Percentiles rank a stretch among this genome's conserved stretches.
Conservation (phyloP, 148 eudicot genomes). For the Vaccinium vitisidaea region DNA sequence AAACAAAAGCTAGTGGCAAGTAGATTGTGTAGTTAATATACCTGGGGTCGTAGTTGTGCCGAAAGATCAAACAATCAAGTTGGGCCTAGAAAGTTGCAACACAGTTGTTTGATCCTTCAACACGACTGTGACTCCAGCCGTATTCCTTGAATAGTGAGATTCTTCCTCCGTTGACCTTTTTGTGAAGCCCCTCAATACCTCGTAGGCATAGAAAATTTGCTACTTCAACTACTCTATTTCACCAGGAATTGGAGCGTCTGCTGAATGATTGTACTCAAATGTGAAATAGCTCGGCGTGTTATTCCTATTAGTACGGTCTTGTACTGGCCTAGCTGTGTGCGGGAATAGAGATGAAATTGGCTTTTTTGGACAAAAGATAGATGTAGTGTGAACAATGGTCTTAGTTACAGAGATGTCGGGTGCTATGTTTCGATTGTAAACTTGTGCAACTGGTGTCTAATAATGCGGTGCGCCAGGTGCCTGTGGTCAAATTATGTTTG, state of each 20-base stretch:
- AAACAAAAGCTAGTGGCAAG: neutral
- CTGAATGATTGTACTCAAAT: neutral
- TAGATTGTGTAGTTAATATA: neutral
- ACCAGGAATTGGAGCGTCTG: neutral
- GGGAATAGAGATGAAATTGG: too few relatives aligned
- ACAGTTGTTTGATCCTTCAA: neutral
- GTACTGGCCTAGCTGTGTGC: too few relatives aligned
- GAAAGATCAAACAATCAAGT: neutral
- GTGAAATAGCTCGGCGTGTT: too few relatives aligned
- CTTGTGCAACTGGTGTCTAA: neutral
- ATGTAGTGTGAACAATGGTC: too few relatives aligned
- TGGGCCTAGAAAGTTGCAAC: neutral
- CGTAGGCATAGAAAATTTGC: too few relatives aligned
- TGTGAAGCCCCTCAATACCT: too few relatives aligned
- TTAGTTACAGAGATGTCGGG: neutral
- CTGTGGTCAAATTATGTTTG: neutral
- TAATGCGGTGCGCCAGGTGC: neutral
- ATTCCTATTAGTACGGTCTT: too few relatives aligned
- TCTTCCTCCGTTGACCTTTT: neutral
- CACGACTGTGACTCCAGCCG: neutral
- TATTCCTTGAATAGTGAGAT: neutral
- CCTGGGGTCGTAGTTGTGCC: neutral
- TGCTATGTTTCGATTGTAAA: neutral
- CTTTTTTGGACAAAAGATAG: too few relatives aligned
- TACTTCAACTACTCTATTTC: neutral